phyloP scores from a whole-genome alignment of 2,329 filamentous ascomycete genomes.

The Elsinoe necatrix region DNA sequence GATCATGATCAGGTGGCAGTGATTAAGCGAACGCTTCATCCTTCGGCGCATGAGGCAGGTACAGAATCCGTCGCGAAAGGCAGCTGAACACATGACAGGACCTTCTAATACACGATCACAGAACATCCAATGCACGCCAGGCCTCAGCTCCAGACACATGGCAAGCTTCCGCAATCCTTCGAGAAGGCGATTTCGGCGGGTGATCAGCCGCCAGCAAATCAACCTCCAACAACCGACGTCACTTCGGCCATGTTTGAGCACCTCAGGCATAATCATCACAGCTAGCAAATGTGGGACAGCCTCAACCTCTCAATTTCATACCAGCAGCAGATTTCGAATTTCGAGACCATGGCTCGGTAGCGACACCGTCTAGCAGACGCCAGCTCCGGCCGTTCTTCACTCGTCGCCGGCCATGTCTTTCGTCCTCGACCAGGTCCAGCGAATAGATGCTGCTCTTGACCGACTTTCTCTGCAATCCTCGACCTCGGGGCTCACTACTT shows the following conservation, averaged over 20 bases:
- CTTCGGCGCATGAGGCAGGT: too few relatives aligned
- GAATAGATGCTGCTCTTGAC: conserved; percentile 51
- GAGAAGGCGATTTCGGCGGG: background rate
- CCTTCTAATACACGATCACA: too few relatives aligned
- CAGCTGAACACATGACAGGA: too few relatives aligned
- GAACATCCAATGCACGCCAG: too few relatives aligned
- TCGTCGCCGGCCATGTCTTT: conserved; percentile 27
- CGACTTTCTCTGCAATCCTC: conserved; percentile 43
- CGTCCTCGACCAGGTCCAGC: conserved; percentile 42
- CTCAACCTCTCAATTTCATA: background rate
- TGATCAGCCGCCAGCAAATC: conserved; percentile 11
- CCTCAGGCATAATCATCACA: background rate
- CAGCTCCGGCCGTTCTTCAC: background rate
- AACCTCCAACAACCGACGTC: conserved; percentile 2
- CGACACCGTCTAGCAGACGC: background rate
- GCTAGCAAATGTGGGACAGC: background rate
- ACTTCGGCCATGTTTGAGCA: background rate
- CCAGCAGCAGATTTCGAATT: background rate
- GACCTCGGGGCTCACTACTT: conserved; percentile 17
- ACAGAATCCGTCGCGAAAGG: too few relatives aligned
- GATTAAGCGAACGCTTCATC: too few relatives aligned
- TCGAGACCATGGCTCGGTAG: background rate
- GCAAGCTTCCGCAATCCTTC: background rate
- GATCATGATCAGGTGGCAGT: too few relatives aligned
- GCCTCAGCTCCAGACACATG: background rate